Percentiles rank a stretch among this genome's conserved stretches.
Evolutionary conservation across 1,284 basidiomycete species (phyloP).

Genomic region (Ganoderma multipileum): DNA sequence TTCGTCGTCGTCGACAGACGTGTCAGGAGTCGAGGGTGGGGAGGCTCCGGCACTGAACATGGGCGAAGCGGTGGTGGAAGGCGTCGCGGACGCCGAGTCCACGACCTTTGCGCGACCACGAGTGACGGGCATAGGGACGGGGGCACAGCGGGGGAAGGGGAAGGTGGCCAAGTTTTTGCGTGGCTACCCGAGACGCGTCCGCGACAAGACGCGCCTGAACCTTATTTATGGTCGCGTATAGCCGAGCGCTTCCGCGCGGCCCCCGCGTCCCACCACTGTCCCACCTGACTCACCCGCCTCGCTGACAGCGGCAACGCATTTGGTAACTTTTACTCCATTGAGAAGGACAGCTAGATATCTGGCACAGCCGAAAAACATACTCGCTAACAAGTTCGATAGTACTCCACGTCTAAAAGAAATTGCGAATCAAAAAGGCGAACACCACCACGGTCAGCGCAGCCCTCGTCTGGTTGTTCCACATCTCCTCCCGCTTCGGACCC

Average conservation of each 20-base stretch:
- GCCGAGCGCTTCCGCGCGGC: slow-evolving; percentile 19
- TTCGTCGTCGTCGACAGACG: slow-evolving; percentile 46
- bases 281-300: slow-evolving; percentile 4
- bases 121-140: slow-evolving; percentile 30
- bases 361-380: no score
- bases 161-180: slow-evolving; percentile 25
- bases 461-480: slow-evolving; percentile 44
- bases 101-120: slow-evolving; percentile 33
- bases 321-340: slow-evolving; percentile 4
- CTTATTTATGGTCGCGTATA: slow-evolving; percentile 33
- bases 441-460: slow-evolving; percentile 24
- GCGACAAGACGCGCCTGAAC: slow-evolving; percentile 34
- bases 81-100: slow-evolving; percentile 38
- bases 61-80: slow-evolving; percentile 46
- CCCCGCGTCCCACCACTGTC: no score
- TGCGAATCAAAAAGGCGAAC: slow-evolving; percentile 2
- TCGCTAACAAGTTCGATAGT: no score
- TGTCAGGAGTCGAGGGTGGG: slow-evolving; percentile 48
- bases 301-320: no score
- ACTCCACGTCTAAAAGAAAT: neutral
- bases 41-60: slow-evolving; percentile 52
- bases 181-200: slow-evolving; percentile 30
- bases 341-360: no score
- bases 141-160: slow-evolving; percentile 7
- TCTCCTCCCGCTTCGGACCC: slow-evolving; percentile 52